Percentiles rank a stretch among this genome's conserved stretches.
Conservation (phyloP, 192 early-diverging fungal species). For the Oehlia diaphana region DNA sequence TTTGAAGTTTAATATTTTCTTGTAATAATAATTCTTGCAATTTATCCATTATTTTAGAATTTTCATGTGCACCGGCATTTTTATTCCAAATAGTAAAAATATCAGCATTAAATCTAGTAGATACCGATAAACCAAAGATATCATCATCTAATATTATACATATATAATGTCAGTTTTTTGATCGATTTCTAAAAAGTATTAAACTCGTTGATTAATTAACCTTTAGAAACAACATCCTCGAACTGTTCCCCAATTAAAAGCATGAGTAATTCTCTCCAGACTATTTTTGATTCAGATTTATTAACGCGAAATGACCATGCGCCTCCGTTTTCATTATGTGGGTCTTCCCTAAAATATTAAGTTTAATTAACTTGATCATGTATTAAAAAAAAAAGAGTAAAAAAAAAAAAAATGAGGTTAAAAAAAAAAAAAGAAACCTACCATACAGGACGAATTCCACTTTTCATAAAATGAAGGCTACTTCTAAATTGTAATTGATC, state of each 20-base stretch:
- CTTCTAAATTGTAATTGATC: constrained; percentile 40
- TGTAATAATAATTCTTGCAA: constrained; percentile 32
- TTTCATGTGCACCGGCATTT: constrained; percentile 37
- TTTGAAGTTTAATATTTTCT: constrained; percentile 40
- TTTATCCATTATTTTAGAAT: constrained; percentile 44
- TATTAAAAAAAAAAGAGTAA: neutral
- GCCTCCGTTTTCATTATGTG: constrained; percentile 52
- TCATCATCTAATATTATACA: constrained; percentile 36
- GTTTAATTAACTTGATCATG: neutral
- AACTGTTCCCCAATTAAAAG: constrained; percentile 52
- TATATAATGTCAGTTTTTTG: neutral
- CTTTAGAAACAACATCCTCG: constrained; percentile 43
- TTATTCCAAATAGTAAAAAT: constrained; percentile 55
- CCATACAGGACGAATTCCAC: constrained; percentile 50
- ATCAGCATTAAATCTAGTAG: constrained; percentile 48
- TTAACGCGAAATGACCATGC: constrained; percentile 51
- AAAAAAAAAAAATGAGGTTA: neutral
- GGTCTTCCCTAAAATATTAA: constrained; percentile 37
- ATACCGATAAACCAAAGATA: constrained; percentile 49
- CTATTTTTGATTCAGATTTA: constrained; percentile 42
- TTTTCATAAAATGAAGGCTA: constrained; percentile 52
- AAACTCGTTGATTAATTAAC: constrained; percentile 26
- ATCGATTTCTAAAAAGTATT: neutral
- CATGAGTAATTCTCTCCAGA: constrained; percentile 54
- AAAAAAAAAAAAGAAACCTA: neutral